Conservation (phyloP, 2,329 filamentous ascomycete genomes). For the Talaromyces funiculosus region DNA sequence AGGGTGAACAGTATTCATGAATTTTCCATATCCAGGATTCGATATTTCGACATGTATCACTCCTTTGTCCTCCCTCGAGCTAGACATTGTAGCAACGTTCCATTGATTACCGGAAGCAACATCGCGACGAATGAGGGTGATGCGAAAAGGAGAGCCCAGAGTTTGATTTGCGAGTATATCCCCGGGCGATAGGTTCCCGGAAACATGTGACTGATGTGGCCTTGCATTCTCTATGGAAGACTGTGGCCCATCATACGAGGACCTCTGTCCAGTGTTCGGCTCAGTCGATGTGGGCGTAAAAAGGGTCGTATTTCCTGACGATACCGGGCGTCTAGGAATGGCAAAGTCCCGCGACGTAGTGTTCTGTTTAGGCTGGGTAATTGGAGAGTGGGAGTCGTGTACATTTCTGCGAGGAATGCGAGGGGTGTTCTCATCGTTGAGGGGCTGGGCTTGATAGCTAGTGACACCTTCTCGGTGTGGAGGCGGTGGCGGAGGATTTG, state of each 20-base stretch:
- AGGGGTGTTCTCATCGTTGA: conserved; percentile 6
- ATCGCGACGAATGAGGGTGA: conserved; percentile 67
- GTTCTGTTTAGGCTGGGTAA: background rate
- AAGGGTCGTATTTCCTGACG: background rate
- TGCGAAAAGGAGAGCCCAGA: conserved; percentile 28
- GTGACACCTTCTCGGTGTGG: conserved; percentile 17
- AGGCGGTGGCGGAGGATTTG: conserved; percentile 15
- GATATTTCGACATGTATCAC: conserved; percentile 51
- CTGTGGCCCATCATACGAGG: background rate
- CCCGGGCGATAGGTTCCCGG: conserved; percentile 15
- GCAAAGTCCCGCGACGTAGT: background rate
- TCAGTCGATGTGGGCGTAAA: background rate
- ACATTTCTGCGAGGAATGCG: background rate
- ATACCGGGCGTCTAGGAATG: conserved; percentile 20
- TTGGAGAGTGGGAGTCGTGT: background rate
- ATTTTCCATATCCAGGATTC: conserved; percentile 56
- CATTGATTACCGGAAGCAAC: conserved; percentile 64
- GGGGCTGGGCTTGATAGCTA: background rate
- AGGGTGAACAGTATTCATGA: conserved; percentile 40
- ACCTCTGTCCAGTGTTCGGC: background rate
- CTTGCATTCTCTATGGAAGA: background rate
- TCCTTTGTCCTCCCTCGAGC: conserved; percentile 26
- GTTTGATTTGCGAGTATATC: background rate
- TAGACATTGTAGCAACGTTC: conserved; percentile 64
- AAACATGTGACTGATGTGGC: background rate